phyloP scores from a whole-genome alignment of 108 stramenopile species.

The Skeletonema potamos region DNA sequence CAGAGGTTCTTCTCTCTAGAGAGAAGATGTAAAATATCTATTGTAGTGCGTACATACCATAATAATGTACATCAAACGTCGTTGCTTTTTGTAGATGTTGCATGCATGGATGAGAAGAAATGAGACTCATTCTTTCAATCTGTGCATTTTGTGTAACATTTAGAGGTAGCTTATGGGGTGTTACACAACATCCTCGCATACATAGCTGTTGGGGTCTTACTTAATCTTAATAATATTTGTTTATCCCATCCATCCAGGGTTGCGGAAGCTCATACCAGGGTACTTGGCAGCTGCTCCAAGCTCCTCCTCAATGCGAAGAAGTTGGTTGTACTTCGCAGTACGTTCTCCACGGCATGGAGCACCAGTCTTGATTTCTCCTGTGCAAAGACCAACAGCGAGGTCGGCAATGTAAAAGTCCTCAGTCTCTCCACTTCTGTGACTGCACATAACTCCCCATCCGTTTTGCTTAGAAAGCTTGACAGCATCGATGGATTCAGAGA shows the following conservation, averaged over 20 bases:
- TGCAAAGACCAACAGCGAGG: conserved; percentile 98
- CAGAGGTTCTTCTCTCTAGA: too few species aligned
- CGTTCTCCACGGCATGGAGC: conserved; percentile 99
- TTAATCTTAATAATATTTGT: neutral
- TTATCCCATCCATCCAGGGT: conserved; percentile 89
- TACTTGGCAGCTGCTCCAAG: conserved; percentile 69
- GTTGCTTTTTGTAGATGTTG: too few species aligned
- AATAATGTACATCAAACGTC: too few species aligned
- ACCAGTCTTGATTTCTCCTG: conserved; percentile 99
- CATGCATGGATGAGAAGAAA: neutral
- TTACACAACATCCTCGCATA: neutral
- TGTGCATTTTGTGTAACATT: neutral
- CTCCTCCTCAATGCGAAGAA: conserved; percentile 83
- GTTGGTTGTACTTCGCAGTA: conserved; percentile 97
- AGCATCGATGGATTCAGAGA: conserved; percentile 98
- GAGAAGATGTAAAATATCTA: too few species aligned
- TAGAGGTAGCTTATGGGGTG: neutral
- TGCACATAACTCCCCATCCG: conserved; percentile 99
- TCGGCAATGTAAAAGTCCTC: conserved; percentile 99
- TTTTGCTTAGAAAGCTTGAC: conserved; percentile 97
- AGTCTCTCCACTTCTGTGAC: conserved; percentile 98
- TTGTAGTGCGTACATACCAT: too few species aligned
- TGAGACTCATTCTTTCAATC: neutral
- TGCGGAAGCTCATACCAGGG: conserved; percentile 88
- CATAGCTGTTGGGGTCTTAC: neutral